Evolutionary conservation across 2,329 filamentous ascomycete genomes (phyloP).

Genomic region (Berkeleyomyces basicola): DNA sequence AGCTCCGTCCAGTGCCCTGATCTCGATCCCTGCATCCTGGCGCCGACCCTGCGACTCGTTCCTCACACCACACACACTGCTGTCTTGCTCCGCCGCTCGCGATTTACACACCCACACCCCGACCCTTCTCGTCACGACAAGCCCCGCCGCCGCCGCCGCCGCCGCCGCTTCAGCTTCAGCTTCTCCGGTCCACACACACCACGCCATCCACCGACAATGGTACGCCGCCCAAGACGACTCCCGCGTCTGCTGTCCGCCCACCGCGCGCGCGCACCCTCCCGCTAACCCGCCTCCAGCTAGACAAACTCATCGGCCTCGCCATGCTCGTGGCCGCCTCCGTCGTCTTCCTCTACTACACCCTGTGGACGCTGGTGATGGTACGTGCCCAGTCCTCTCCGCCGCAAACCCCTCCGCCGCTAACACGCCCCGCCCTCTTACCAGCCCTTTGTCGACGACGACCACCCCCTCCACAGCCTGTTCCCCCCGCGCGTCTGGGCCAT

Average conservation of each 20-base stretch:
- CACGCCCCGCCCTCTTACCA: conserved; percentile 24
- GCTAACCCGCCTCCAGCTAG: conserved; percentile 45
- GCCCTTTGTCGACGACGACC: conserved; percentile 94
- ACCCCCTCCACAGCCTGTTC: conserved; percentile 88
- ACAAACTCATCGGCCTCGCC: conserved; percentile 59
- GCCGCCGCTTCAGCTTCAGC: not conserved
- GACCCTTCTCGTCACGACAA: no score
- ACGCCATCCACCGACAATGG: no score
- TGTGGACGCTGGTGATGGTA: conserved; percentile 98
- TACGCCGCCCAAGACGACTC: no score
- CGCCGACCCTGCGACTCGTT: no score
- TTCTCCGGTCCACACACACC: not conserved
- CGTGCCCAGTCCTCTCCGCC: conserved; percentile 14
- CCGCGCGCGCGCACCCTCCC: no score
- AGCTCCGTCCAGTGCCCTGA: no score
- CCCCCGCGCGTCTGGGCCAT: conserved; percentile 97
- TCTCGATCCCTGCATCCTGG: no score
- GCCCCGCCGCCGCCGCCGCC: no score
- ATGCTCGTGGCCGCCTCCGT: conserved; percentile 49
- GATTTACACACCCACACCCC: not conserved
- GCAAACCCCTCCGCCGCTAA: not conserved
- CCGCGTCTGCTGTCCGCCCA: not conserved
- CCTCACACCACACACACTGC: not conserved
- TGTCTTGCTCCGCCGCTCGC: not conserved
- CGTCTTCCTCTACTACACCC: conserved; percentile 73